Evolutionary conservation across 2,329 filamentous ascomycete species (phyloP).

Genomic region (Verticillium nonalfalfae): DNA sequence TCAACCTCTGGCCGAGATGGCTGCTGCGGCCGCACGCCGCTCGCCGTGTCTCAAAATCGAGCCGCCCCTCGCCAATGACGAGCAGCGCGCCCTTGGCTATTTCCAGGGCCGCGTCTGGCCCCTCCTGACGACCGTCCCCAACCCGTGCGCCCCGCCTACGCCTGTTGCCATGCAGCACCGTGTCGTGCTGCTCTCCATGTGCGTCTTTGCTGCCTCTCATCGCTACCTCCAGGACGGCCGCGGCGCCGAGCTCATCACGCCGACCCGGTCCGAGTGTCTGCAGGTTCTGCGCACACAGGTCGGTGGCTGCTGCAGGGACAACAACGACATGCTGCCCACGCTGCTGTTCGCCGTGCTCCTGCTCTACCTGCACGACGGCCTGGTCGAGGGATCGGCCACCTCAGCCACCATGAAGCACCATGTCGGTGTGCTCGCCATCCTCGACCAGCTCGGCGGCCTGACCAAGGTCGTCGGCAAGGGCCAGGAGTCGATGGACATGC

Average conservation of each 20-base stretch:
- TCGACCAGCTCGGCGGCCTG: constrained; percentile 23
- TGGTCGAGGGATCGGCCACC: constrained; percentile 22
- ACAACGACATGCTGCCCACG: constrained; percentile 21
- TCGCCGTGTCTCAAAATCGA: constrained; percentile 11
- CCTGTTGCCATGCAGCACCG: constrained; percentile 22
- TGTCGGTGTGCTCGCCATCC: constrained; percentile 27
- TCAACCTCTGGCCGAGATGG: constrained; percentile 18
- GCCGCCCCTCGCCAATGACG: constrained; percentile 14
- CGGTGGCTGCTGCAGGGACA: constrained; percentile 20
- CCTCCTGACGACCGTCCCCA: constrained; percentile 18
- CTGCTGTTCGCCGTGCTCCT: constrained; percentile 32
- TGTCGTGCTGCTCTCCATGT: constrained; percentile 23
- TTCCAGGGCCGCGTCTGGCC: constrained; percentile 26
- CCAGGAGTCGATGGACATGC: constrained; percentile 25
- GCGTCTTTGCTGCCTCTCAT: constrained; percentile 23
- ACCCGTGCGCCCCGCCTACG: constrained; percentile 22
- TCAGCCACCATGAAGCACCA: constrained; percentile 19
- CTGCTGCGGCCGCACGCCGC: constrained; percentile 16
- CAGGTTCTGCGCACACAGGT: constrained; percentile 25
- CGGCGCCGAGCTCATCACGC: constrained; percentile 15
- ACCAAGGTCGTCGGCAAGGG: constrained; percentile 14
- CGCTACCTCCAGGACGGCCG: constrained; percentile 21
- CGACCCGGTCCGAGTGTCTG: constrained; percentile 20
- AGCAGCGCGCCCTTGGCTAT: constrained; percentile 23
- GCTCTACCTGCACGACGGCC: constrained; percentile 33